Evolutionary conservation across 1,284 basidiomycete species (phyloP).

Genomic region (Malassezia nana): DNA sequence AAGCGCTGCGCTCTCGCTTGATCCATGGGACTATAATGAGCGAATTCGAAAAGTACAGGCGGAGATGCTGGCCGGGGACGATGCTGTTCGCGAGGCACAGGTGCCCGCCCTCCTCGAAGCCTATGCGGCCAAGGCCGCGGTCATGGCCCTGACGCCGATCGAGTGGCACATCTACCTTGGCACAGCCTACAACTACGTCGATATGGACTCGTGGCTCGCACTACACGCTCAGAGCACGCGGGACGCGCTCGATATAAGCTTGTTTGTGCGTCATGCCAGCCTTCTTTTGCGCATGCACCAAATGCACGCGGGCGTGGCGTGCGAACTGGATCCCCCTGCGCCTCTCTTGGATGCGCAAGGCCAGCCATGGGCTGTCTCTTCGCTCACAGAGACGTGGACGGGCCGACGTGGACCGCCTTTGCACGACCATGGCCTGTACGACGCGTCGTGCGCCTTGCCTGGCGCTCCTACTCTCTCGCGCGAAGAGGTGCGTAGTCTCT

Average conservation of each 20-base stretch:
- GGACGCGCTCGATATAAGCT: constrained; percentile 9
- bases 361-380: not conserved
- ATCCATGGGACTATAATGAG: constrained; percentile 13
- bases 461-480: constrained; percentile 10
- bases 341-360: not conserved
- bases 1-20: constrained; percentile 1
- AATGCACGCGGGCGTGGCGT: not conserved
- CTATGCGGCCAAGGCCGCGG: not conserved
- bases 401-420: constrained; percentile 10
- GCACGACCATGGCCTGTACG: constrained; percentile 5
- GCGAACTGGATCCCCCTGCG: not conserved
- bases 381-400: constrained; percentile 1
- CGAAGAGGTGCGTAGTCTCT: constrained; percentile 1
- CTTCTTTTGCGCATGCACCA: not conserved
- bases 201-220: constrained; percentile 11
- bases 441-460: constrained; percentile 10
- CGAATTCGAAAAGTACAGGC: constrained; percentile 10
- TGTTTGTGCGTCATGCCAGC: constrained; percentile 25
- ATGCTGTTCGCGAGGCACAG: not conserved
- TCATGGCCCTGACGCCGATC: constrained; percentile 6
- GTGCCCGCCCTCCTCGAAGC: not conserved
- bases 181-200: not conserved
- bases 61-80: constrained; percentile 6
- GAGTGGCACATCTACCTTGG: constrained; percentile 20
- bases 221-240: constrained; percentile 21